Evolutionary conservation across 352 stramenopile species (phyloP), one percentile per base, ranked within the genome.

Genomic region (Pythium sp.): DNA sequence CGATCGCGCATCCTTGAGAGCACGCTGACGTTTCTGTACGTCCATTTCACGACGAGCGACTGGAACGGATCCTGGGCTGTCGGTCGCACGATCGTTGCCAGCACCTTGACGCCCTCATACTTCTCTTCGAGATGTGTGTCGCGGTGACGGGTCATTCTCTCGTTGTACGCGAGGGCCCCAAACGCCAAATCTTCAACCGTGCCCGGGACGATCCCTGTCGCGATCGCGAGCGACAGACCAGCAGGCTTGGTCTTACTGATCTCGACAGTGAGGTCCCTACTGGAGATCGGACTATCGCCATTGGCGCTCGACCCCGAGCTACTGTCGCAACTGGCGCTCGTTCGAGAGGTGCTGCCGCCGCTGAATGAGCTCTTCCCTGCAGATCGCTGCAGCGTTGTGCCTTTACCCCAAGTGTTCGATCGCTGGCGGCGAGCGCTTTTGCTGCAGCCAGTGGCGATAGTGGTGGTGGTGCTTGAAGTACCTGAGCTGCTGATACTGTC

Each of bases 1-100:
- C 77, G 72, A 43, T 81, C 76, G 0, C 76, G 74, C 36, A 71
- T 71, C 3, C 58, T 62, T 7, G 78, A 70, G 62, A 81, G 79
- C 14, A 67, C 62, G 5, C 74, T 68, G 6, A 77, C 53, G 5
- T 57, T 64, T 56, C 75, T 77, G 7, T 59, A 71, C 8, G 64
- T 67, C 75, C 75, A 84, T 36, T 82, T 84, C 49, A 84, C 67
- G 30, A 73, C 75, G 0, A 82, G 65, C 55, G 78, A 84, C 24
- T 73, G 73, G 67, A 75, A 84, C 58, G 77, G 77, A 34, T 82
- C 75, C 8, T 80, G 61, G 11, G 46, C n/a, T 0, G 64, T 75
- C 49, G 77, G 77, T 41, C 46, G 46, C 34, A 77, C 65, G 18
- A 85, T 90, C 78, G 49, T 56, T 0, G 49, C 49, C n/a, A 56